Evolutionary conservation across 169 alveolate genomes (phyloP).

Genomic region (Ichthyophthirius multifiliis): DNA sequence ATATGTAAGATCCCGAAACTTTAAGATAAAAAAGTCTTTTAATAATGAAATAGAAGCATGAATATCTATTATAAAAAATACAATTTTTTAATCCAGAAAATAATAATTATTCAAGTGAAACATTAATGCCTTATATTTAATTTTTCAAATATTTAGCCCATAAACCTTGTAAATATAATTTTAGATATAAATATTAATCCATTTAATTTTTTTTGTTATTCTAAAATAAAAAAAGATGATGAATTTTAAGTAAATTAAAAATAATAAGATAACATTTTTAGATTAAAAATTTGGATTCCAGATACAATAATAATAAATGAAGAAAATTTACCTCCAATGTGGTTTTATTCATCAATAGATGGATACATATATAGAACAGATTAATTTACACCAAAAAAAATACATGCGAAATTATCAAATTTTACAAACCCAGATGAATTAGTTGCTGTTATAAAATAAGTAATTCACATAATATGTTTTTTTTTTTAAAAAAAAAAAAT

Average conservation of each 20-base stretch:
- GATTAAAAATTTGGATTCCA: constrained; percentile 70
- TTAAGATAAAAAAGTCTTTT: no score
- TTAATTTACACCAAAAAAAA: constrained; percentile 61
- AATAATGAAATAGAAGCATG: no score
- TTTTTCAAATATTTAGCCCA: constrained; percentile 64
- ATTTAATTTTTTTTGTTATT: no score
- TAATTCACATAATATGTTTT: constrained; percentile 23
- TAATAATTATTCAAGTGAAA: constrained; percentile 1
- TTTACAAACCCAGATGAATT: constrained; percentile 70
- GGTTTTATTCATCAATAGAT: constrained; percentile 75
- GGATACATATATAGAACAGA: constrained; percentile 77
- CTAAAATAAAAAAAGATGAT: no score
- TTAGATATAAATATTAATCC: no score
- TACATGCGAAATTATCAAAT: constrained; percentile 66
- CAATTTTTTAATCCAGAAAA: no score
- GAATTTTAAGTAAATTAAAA: constrained; percentile 39
- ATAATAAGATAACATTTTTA: constrained; percentile 19
- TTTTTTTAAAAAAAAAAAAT: constrained; percentile 31
- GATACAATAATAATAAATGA: constrained; percentile 80
- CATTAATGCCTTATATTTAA: constrained; percentile 56
- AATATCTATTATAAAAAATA: no score
- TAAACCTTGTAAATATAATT: no score
- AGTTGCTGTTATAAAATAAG: constrained; percentile 67
- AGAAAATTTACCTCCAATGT: constrained; percentile 62
- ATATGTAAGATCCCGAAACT: no score